Evolutionary conservation across 2,329 filamentous ascomycete genomes (phyloP).

Genomic region (Calonectria hongkongensis): DNA sequence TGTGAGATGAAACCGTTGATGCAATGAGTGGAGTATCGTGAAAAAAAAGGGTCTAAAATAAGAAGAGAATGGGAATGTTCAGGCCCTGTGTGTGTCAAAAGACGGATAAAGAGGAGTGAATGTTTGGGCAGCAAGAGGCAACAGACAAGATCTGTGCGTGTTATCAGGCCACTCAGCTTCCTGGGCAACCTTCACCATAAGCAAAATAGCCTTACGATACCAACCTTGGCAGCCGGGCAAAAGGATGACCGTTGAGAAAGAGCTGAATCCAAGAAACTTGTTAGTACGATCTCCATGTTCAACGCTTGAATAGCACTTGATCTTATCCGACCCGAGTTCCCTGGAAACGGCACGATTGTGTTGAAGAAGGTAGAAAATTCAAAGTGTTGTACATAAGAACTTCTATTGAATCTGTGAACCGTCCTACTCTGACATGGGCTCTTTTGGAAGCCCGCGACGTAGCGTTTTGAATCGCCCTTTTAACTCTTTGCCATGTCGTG

Average conservation of each 20-base stretch:
- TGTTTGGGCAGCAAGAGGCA: neutral
- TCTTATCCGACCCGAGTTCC: slow-evolving; percentile 21
- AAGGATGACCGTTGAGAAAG: slow-evolving; percentile 44
- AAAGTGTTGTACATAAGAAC: slow-evolving; percentile 60
- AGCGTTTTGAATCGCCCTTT: slow-evolving; percentile 46
- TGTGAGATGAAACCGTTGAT: neutral
- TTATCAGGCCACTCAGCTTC: neutral
- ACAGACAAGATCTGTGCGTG: slow-evolving; percentile 10
- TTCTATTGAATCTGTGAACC: slow-evolving; percentile 56
- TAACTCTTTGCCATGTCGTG: slow-evolving; percentile 45
- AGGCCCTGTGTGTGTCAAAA: neutral
- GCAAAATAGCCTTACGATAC: slow-evolving; percentile 44
- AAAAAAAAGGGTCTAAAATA: too few species aligned
- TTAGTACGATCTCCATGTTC: slow-evolving; percentile 43
- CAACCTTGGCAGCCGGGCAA: slow-evolving; percentile 48
- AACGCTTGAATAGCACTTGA: slow-evolving; percentile 38
- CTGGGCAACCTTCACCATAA: neutral
- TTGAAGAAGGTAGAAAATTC: slow-evolving; percentile 36
- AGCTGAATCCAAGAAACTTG: slow-evolving; percentile 41
- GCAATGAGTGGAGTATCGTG: neutral
- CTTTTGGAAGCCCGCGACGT: slow-evolving; percentile 49
- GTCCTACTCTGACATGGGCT: slow-evolving; percentile 54
- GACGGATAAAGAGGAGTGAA: neutral
- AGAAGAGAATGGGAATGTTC: neutral
- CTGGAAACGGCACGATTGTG: neutral